These are phyloP conservation scores for Neurospora terricola DNA, from an alignment of 495 filamentous ascomycete species.

Conservation along the genomic window DNA sequence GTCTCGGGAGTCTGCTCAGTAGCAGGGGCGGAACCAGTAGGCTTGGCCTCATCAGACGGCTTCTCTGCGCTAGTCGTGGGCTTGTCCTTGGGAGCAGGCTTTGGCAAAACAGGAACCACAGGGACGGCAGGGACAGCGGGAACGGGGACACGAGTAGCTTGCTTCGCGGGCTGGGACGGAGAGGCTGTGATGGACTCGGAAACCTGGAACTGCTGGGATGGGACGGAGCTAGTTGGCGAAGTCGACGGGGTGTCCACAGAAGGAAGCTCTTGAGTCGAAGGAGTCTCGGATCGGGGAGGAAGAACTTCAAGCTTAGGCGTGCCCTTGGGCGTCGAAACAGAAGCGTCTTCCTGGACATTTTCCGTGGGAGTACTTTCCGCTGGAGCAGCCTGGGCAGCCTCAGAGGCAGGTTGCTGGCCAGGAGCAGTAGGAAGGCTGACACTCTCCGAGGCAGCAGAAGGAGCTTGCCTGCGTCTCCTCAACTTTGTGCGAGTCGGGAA, in stretches of 20 bases:
- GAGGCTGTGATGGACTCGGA: conserved; percentile 15
- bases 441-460: conserved; percentile 2
- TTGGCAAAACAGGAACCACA: conserved; percentile 55
- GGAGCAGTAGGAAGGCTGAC: conserved; percentile 1
- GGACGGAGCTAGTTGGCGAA: conserved; percentile 63
- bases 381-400: background rate
- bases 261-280: conserved; percentile 53
- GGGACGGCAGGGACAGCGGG: conserved; percentile 62
- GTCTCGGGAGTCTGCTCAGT: conserved; percentile 23
- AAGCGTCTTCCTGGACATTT: conserved; percentile 3
- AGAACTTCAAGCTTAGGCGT: conserved; percentile 4
- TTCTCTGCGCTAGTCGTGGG: conserved; percentile 27
- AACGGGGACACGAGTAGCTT: conserved; percentile 38
- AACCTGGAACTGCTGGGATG: conserved; percentile 35
- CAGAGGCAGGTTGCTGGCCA: background rate
- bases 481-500: conserved; percentile 49
- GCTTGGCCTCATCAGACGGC: conserved; percentile 7
- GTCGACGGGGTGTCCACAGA: conserved; percentile 56
- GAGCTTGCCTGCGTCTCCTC: conserved; percentile 23
- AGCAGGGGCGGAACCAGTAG: conserved; percentile 19
- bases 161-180: conserved; percentile 31
- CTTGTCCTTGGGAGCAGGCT: conserved; percentile 32
- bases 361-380: background rate
- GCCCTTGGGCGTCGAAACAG: conserved; percentile 22
- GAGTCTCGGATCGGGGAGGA: conserved; percentile 48